These are phyloP conservation scores for Sugiyamaella grinbergsii DNA, from an alignment of 1,139 yeast species.

Conservation along the genomic window DNA sequence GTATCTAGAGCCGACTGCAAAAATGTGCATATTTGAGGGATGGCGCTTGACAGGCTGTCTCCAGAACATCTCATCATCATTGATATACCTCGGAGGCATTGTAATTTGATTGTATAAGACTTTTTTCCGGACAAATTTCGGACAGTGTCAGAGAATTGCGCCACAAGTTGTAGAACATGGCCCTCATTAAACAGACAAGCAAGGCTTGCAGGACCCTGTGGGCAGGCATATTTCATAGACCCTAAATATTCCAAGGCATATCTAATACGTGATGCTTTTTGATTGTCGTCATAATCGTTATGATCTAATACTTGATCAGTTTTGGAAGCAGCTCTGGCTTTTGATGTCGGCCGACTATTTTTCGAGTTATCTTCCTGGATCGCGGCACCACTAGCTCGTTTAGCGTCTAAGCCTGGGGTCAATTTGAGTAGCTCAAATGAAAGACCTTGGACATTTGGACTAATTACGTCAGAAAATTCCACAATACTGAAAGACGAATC, in stretches of 20 bases:
- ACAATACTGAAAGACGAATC: conserved; percentile 48
- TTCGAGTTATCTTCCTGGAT: too few species aligned
- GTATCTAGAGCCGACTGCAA: conserved; percentile 77
- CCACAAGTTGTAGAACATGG: conserved; percentile 71
- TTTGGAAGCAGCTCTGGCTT: not conserved
- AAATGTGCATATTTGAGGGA: conserved; percentile 88
- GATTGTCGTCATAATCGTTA: conserved; percentile 22
- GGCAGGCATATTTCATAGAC: conserved; percentile 20
- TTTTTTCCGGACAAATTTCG: conserved; percentile 71
- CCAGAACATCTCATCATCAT: conserved; percentile 66
- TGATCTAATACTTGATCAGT: conserved; percentile 20
- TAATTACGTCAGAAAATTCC: conserved; percentile 49
- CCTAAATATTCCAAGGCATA: conserved; percentile 30
- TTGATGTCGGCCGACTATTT: not conserved
- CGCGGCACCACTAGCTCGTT: not conserved
- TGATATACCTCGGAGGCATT: conserved; percentile 73
- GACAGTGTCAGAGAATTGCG: conserved; percentile 74
- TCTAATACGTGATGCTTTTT: conserved; percentile 24
- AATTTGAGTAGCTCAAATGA: conserved; percentile 42
- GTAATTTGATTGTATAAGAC: conserved; percentile 70
- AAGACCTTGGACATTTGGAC: conserved; percentile 38
- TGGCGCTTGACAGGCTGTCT: conserved; percentile 65
- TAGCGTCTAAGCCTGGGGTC: conserved; percentile 16
- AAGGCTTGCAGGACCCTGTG: conserved; percentile 17
- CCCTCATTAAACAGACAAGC: conserved; percentile 30